Conservation (phyloP, 441 rosid species). For the Geranium incanum region DNA sequence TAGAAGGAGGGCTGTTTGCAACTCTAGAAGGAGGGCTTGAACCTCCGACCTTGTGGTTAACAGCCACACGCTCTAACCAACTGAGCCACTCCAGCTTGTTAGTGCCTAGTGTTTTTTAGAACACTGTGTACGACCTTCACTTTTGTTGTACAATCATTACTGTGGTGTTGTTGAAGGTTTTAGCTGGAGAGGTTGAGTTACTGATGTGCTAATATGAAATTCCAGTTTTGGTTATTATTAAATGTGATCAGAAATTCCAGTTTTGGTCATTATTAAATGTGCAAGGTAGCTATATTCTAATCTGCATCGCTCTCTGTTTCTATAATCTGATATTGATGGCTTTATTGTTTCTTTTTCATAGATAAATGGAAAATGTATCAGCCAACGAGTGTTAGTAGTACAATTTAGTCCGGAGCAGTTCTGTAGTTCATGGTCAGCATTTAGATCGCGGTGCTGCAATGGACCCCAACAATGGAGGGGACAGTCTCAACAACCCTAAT, state of each 20-base stretch:
- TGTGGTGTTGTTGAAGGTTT: neutral
- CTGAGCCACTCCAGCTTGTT: slow-evolving; percentile 81
- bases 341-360: slow-evolving; percentile 17
- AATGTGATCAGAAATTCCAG: neutral
- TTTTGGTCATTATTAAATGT: slow-evolving; percentile 13
- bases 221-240: slow-evolving; percentile 11
- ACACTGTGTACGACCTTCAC: neutral
- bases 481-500: slow-evolving; percentile 49
- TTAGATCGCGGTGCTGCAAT: slow-evolving; percentile 44
- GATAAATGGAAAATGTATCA: slow-evolving; percentile 44
- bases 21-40: slow-evolving; percentile 75
- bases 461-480: slow-evolving; percentile 67
- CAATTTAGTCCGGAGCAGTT: slow-evolving; percentile 35
- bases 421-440: slow-evolving; percentile 47
- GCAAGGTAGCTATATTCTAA: neutral
- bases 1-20: too few relatives aligned
- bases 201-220: neutral
- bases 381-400: slow-evolving; percentile 34
- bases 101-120: neutral
- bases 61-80: slow-evolving; percentile 98
- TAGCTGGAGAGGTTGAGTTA: neutral
- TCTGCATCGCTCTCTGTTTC: neutral
- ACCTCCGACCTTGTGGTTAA: slow-evolving; percentile 97
- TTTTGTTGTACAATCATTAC: neutral
- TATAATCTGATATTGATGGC: slow-evolving; percentile 12